phyloP scores from a whole-genome alignment of 2,329 filamentous ascomycete genomes.

The Rutstroemia sydowiana region DNA sequence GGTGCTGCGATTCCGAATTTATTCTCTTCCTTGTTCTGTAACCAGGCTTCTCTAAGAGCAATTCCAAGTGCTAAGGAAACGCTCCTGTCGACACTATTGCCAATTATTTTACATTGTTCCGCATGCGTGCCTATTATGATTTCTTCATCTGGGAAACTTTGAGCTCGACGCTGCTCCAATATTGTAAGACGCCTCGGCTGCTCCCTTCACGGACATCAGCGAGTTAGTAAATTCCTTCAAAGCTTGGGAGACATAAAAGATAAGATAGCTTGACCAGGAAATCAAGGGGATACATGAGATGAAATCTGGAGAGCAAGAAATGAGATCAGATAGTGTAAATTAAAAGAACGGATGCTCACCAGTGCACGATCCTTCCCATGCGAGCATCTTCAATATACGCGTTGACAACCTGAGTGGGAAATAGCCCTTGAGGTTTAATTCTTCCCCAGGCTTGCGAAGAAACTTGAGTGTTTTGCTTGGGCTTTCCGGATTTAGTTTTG shows the following conservation, averaged over 20 bases:
- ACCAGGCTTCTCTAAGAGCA: constrained; percentile 52
- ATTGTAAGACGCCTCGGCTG: constrained; percentile 55
- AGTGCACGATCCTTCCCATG: constrained; percentile 53
- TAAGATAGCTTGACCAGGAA: too few relatives aligned
- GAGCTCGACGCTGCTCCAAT: constrained; percentile 60
- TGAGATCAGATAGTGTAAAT: too few relatives aligned
- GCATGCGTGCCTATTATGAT: constrained; percentile 52
- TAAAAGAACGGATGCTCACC: too few relatives aligned
- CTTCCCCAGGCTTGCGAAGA: constrained; percentile 41
- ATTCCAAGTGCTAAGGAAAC: constrained; percentile 61
- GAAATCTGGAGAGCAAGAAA: too few relatives aligned
- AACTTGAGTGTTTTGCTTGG: constrained; percentile 16
- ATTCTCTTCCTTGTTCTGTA: constrained; percentile 17
- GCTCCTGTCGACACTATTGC: constrained; percentile 68
- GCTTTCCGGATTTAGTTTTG: constrained; percentile 17
- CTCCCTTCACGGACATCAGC: too few relatives aligned
- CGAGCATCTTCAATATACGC: constrained; percentile 46
- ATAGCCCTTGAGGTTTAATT: constrained; percentile 42
- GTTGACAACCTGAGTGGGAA: constrained; percentile 56
- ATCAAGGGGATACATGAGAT: too few relatives aligned
- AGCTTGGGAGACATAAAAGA: too few relatives aligned
- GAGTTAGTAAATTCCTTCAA: too few relatives aligned
- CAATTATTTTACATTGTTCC: constrained; percentile 59
- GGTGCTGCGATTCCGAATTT: too few relatives aligned
- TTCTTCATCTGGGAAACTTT: constrained; percentile 64